phyloP scores from a whole-genome alignment of 306 rosid species.

The Luffa acutangula region DNA sequence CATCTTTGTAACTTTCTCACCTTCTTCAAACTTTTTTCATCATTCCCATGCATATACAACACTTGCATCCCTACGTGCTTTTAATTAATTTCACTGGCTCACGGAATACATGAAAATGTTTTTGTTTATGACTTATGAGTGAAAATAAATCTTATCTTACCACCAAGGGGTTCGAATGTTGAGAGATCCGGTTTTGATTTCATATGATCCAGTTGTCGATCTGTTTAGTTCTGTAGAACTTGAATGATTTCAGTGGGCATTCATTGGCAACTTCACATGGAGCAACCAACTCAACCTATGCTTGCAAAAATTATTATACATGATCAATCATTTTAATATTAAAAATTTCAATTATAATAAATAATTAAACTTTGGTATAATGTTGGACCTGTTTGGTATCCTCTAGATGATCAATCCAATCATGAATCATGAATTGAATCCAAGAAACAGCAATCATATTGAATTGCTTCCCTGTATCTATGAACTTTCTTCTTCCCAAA shows the following conservation, averaged over 20 bases:
- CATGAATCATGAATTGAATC: slow-evolving; percentile 79
- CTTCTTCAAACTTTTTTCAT: slow-evolving; percentile 29
- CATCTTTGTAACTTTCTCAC: slow-evolving; percentile 54
- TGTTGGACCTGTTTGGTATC: slow-evolving; percentile 50
- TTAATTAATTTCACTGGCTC: too few species aligned
- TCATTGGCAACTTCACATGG: slow-evolving; percentile 30
- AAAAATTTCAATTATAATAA: too few species aligned
- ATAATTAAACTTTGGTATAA: too few species aligned
- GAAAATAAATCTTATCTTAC: slow-evolving; percentile 28
- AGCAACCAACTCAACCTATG: slow-evolving; percentile 42
- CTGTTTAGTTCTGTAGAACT: slow-evolving; percentile 44
- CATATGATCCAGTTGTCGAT: slow-evolving; percentile 21
- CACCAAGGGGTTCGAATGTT: slow-evolving; percentile 77
- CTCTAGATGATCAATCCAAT: slow-evolving; percentile 70
- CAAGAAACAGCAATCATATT: slow-evolving; percentile 67
- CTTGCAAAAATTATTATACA: neutral
- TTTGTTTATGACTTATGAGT: too few species aligned
- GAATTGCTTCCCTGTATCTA: slow-evolving; percentile 52
- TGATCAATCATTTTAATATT: too few species aligned
- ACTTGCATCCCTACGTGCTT: slow-evolving; percentile 90
- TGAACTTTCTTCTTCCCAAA: slow-evolving; percentile 38
- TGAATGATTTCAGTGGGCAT: slow-evolving; percentile 62
- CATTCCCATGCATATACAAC: slow-evolving; percentile 52
- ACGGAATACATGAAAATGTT: too few species aligned
- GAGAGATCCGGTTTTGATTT: slow-evolving; percentile 20